Conservation (phyloP, 352 stramenopile genomes). For the Pythium pyrilobum region DNA sequence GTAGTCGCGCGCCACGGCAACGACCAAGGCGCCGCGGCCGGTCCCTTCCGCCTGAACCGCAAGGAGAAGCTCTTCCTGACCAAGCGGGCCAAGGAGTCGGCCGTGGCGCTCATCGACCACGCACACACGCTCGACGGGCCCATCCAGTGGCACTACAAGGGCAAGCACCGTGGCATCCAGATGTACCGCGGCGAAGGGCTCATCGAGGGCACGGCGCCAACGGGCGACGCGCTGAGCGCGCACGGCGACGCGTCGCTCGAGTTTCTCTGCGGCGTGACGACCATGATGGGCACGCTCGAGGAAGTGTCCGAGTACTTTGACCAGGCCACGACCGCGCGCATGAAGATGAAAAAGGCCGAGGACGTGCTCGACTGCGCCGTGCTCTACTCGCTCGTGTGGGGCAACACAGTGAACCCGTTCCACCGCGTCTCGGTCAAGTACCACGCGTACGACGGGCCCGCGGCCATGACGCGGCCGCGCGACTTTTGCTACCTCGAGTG, state of each 20-base stretch:
- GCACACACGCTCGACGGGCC: conserved; percentile 67
- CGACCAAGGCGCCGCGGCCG: not conserved
- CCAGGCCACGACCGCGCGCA: conserved; percentile 50
- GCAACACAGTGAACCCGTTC: conserved; percentile 42
- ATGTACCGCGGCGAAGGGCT: conserved; percentile 74
- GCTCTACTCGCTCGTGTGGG: conserved; percentile 51
- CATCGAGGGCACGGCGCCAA: conserved; percentile 17
- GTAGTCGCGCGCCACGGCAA: conserved; percentile 7
- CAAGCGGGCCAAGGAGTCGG: conserved; percentile 63
- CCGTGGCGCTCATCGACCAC: conserved; percentile 59
- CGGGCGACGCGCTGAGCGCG: too few relatives aligned
- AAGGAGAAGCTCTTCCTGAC: conserved; percentile 49
- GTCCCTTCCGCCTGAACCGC: conserved; percentile 7
- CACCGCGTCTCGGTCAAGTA: conserved; percentile 73
- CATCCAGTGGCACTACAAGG: conserved; percentile 72
- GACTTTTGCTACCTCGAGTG: conserved; percentile 78
- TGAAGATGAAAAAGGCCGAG: conserved; percentile 53
- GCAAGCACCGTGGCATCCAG: conserved; percentile 67
- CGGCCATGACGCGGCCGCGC: conserved; percentile 45
- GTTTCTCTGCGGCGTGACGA: conserved; percentile 70
- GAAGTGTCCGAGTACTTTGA: conserved; percentile 68
- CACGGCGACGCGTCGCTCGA: conserved; percentile 22
- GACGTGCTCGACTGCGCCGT: conserved; percentile 65
- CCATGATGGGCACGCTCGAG: conserved; percentile 64
- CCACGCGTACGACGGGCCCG: conserved; percentile 50